phyloP scores from a whole-genome alignment of 1,139 yeast species.

The Meyerozyma athensensis region DNA sequence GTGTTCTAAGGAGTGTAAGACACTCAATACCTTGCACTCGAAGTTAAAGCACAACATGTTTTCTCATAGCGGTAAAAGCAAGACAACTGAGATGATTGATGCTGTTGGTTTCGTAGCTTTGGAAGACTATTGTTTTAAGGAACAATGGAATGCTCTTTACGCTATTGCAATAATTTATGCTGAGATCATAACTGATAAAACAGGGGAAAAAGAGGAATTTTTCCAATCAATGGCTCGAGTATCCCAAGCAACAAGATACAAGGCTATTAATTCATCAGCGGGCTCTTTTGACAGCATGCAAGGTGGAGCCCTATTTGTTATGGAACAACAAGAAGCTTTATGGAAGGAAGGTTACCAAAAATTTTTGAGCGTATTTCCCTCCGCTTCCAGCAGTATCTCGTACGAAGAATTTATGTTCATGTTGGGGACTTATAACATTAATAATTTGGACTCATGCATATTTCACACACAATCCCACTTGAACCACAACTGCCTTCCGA shows the following conservation, averaged over 20 bases:
- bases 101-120: slow-evolving; percentile 49
- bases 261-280: slow-evolving; percentile 55
- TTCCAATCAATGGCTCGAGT: slow-evolving; percentile 65
- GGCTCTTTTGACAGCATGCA: slow-evolving; percentile 48
- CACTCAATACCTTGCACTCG: slow-evolving; percentile 49
- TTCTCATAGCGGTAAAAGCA: slow-evolving; percentile 20
- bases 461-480: slow-evolving; percentile 64
- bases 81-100: slow-evolving; percentile 28
- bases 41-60: slow-evolving; percentile 49
- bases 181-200: slow-evolving; percentile 40
- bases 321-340: slow-evolving; percentile 54
- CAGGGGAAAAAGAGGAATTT: slow-evolving; percentile 36
- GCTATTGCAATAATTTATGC: slow-evolving; percentile 61
- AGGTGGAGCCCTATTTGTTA: slow-evolving; percentile 48
- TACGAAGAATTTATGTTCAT: slow-evolving; percentile 55
- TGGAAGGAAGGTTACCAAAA: slow-evolving; percentile 56
- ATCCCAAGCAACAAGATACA: slow-evolving; percentile 61
- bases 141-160: slow-evolving; percentile 67
- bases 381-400: slow-evolving; percentile 26
- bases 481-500: slow-evolving; percentile 76
- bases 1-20: slow-evolving; percentile 68
- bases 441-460: slow-evolving; percentile 62
- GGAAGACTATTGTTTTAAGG: slow-evolving; percentile 58
- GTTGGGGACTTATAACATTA: slow-evolving; percentile 71
- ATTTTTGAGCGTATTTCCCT: slow-evolving; percentile 49